Conservation (phyloP, 257 asterid species). For the Asclepias syriaca region DNA sequence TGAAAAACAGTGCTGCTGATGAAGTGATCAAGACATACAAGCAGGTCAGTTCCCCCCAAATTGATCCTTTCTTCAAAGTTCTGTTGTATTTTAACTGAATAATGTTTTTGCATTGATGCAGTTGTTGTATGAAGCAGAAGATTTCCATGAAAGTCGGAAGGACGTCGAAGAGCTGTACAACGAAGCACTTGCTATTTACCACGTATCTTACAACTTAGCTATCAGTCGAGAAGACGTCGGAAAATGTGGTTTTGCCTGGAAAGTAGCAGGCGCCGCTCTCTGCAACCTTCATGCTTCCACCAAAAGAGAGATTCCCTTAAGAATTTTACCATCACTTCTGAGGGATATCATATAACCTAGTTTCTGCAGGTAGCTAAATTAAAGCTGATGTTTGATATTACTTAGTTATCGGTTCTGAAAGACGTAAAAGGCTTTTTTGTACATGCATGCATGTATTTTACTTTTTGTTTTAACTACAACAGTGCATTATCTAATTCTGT, state of each 20-base stretch:
- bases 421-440: no score
- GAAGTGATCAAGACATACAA: constrained; percentile 56
- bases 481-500: no score
- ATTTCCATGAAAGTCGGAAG: constrained; percentile 45
- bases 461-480: no score
- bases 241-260: constrained; percentile 73
- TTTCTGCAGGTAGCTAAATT: not conserved
- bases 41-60: constrained; percentile 33
- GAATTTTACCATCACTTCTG: constrained; percentile 41
- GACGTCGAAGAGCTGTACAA: constrained; percentile 24
- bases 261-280: constrained; percentile 66
- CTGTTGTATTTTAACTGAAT: not conserved
- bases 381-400: not conserved
- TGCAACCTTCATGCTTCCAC: constrained; percentile 35
- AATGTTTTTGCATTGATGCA: constrained; percentile 24
- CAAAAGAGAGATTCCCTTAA: constrained; percentile 32
- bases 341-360: constrained; percentile 26
- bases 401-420: not conserved
- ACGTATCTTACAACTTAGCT: constrained; percentile 43
- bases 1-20: constrained; percentile 35
- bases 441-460: no score
- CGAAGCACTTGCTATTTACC: constrained; percentile 66
- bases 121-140: constrained; percentile 58
- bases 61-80: not conserved
- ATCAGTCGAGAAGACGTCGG: not conserved